Evolutionary conservation across 2,329 filamentous ascomycete species (phyloP).

Genomic region (Zymoseptoria passerinii): DNA sequence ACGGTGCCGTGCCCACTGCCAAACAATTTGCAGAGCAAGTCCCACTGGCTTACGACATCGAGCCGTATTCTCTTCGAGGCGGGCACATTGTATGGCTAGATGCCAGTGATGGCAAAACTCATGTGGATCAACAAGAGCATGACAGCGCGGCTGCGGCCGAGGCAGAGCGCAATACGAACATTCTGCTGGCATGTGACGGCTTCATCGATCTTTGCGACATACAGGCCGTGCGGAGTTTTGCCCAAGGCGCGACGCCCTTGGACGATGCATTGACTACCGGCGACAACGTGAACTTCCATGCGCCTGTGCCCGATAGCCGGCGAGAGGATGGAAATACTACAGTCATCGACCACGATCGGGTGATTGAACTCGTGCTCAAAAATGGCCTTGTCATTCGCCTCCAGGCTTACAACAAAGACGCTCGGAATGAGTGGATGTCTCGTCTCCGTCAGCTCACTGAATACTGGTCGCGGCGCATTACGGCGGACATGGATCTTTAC

Average conservation of each 20-base stretch:
- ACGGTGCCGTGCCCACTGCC: conserved; percentile 44
- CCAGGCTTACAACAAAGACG: conserved; percentile 46
- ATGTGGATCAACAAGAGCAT: conserved; percentile 40
- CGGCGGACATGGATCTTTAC: conserved; percentile 49
- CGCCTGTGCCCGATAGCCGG: conserved; percentile 26
- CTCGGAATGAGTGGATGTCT: conserved; percentile 54
- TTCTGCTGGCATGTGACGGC: conserved; percentile 52
- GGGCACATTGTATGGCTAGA: conserved; percentile 51
- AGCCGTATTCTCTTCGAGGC: conserved; percentile 49
- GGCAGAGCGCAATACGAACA: conserved; percentile 49
- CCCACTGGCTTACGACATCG: conserved; percentile 54
- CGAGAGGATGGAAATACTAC: conserved; percentile 46
- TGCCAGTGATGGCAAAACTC: conserved; percentile 25
- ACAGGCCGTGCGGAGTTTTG: conserved; percentile 48
- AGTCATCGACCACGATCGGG: conserved; percentile 48
- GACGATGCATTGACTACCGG: conserved; percentile 46
- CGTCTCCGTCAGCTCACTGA: conserved; percentile 48
- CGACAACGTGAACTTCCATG: conserved; percentile 47
- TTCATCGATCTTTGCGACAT: conserved; percentile 56
- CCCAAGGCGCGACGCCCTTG: conserved; percentile 43
- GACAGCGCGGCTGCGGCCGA: conserved; percentile 55
- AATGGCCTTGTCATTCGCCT: conserved; percentile 56
- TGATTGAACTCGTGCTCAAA: conserved; percentile 53
- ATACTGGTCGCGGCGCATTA: conserved; percentile 54
- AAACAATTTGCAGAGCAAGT: conserved; percentile 48